Evolutionary conservation across 2,329 filamentous ascomycete species (phyloP).

Genomic region (Acrodontium crateriforme): DNA sequence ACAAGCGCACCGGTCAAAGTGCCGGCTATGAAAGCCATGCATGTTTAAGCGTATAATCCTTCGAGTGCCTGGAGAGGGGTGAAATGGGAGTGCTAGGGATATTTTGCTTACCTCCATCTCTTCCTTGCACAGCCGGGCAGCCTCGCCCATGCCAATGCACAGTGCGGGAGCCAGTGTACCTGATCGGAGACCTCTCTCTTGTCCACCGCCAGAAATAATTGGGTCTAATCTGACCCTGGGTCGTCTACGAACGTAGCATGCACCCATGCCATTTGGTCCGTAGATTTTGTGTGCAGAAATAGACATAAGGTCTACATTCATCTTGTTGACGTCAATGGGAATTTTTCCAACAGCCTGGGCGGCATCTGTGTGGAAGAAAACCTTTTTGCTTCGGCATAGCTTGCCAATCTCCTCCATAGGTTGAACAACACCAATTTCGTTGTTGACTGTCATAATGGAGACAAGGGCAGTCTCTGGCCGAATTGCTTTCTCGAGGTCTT

Average conservation of each 20-base stretch:
- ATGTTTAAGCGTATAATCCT: conserved; percentile 81
- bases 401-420: conserved; percentile 86
- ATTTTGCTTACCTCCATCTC: conserved; percentile 83
- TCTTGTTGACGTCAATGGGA: conserved; percentile 86
- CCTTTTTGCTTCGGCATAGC: conserved; percentile 77
- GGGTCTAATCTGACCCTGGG: conserved; percentile 90
- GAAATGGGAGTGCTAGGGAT: conserved; percentile 7
- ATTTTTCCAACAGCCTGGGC: conserved; percentile 99
- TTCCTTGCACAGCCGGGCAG: conserved; percentile 77
- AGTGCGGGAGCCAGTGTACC: conserved; percentile 84
- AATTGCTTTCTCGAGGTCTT: conserved; percentile 76
- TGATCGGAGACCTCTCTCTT: conserved; percentile 87
- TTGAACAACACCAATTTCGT: conserved; percentile 98
- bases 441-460: conserved; percentile 98
- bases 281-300: conserved; percentile 99
- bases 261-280: conserved; percentile 90
- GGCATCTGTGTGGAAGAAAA: conserved; percentile 96
- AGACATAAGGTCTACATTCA: conserved; percentile 98
- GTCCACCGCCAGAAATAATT: conserved; percentile 89
- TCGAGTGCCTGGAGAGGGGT: conserved; percentile 10
- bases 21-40: conserved; percentile 74
- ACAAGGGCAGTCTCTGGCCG: conserved; percentile 82
- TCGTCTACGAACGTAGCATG: conserved; percentile 85
- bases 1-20: conserved; percentile 39
- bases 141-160: conserved; percentile 87